Base-by-base conservation (phyloP, 2,329 filamentous ascomycete species). In the Onygenales sp. region DNA sequence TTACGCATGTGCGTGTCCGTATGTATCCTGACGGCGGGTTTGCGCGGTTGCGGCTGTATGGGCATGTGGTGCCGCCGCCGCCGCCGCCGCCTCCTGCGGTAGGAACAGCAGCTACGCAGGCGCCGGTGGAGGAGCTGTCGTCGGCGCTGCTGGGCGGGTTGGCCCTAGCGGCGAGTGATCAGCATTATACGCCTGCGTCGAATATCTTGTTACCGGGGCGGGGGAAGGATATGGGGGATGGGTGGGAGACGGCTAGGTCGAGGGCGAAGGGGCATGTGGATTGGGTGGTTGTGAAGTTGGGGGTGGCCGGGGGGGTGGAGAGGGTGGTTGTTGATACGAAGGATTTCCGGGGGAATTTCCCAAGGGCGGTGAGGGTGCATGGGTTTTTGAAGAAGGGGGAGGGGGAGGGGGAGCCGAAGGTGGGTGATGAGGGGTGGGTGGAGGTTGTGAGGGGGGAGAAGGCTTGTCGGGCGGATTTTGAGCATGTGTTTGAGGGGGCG, bases 21-120 rank as follows among this genome's bases (percentile, higher is more conserved):
- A 73, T 74, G 71, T 75, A 72, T 58, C 73, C 73, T 0, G 73
- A 75, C 49, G 73, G 73, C 39, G 73, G 73, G 0, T 72, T 75
- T 56, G 70, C 70, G 4, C 59, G 73, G 36, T 58, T 75, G 33
- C 60, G 72, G 21, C 60, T 74, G 1, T 75, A 74, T 54, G 73
- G 73, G 2, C 64, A 67, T 51, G 72, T 69, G 1, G 67, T 73
- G 9, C 68, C 71, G 0, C 65, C 70, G 1, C 55, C 65, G 7
- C 54, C 61, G 4, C 35, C 36, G 2, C 31, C 21, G 8, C 46
- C 46, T 9, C n/a, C 36, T 35, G 11, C 21, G 21, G 3, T 14
- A 8, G 46, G 14, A n/a, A 36, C 13, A 8, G 50, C 59, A 5
- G 14, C 55, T 9, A 9, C 54, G 4, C 21, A 47, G 13, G 50